Evolutionary conservation across 2,329 filamentous ascomycete genomes (phyloP), one percentile per base, ranked within the genome.

Genomic region (Cercospora beticola): DNA sequence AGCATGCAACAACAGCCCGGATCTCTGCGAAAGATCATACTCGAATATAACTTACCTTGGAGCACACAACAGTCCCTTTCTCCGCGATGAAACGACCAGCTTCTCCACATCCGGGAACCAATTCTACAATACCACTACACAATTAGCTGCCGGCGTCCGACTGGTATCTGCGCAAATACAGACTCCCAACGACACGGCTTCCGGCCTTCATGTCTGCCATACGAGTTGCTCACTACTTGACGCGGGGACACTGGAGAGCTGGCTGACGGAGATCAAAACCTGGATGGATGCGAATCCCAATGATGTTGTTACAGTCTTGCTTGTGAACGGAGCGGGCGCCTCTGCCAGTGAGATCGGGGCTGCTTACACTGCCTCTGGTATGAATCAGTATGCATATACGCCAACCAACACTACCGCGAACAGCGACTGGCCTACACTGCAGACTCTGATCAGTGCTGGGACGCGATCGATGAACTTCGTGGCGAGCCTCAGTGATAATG

Each of bases 241-340:
- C 59, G 75, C 76, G 2, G 90, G 89, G 0, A 77, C 84, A 0
- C 79, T 92, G 18, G 78, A 82, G 8, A 73, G 78, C 4, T 91
- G 86, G 72, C 79, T 92, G n/a, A 62, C 74, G 10, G 84, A 84
- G 12, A 80, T 92, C 72, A 88, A 87, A 75, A 79, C 76, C 0
- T 92, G 88, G 86, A 80, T 92, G 71, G 85, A 87, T 60, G 78
- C 71, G 14, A 84, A 91, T 71, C 92, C 93, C 0, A 93, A 92
- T 80, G 94, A 97, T 73, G 91, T 97, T 1, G 87, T 97, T 18
- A 94, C 92, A 0, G 89, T 97, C 70, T 83, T 97, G 21, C 88
- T 97, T 46, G 92, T 90, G 66, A 97, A 97, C 78, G 82, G 81
- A 4, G 89, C 91, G 68, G 80, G 79, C 58, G 86, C 86, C 60